phyloP scores from a whole-genome alignment of 805 yeast species.

The Sungouiozyma intestinalis region DNA sequence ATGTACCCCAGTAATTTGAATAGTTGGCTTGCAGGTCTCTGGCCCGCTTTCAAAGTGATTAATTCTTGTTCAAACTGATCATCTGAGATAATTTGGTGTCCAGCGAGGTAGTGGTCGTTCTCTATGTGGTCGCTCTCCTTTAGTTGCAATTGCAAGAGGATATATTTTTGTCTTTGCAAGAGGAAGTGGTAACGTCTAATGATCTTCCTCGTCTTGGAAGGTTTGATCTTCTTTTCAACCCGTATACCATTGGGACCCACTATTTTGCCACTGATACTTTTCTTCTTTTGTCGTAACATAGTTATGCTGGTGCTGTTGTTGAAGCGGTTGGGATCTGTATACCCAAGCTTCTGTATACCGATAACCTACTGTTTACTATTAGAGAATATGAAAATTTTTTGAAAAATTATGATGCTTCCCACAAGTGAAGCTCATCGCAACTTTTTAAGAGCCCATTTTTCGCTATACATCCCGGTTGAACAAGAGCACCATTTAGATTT shows the following conservation, averaged over 20 bases:
- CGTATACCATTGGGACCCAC: constrained; percentile 22
- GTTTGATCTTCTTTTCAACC: constrained; percentile 45
- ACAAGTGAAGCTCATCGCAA: background rate
- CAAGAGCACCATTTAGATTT: too few relatives aligned
- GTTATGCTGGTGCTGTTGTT: background rate
- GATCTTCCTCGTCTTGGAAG: constrained; percentile 58
- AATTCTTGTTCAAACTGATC: constrained; percentile 9
- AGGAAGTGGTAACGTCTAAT: constrained; percentile 71
- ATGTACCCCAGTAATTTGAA: constrained; percentile 35
- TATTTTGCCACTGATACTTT: constrained; percentile 29
- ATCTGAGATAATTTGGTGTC: background rate
- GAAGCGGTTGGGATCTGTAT: too few relatives aligned
- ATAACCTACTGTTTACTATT: too few relatives aligned
- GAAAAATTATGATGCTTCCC: background rate
- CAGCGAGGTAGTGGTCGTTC: background rate
- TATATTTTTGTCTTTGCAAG: constrained; percentile 41
- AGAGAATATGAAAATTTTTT: constrained; percentile 1
- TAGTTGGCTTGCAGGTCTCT: constrained; percentile 12
- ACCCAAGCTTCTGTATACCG: too few relatives aligned
- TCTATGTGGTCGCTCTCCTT: background rate
- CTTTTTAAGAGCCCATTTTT: background rate
- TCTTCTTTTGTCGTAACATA: constrained; percentile 22
- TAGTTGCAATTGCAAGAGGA: constrained; percentile 28
- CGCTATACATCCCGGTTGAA: too few relatives aligned
- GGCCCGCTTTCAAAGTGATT: constrained; percentile 3